A percentile compares a stretch with the other conserved stretches of the same genome.
These are phyloP conservation scores for Ilyonectria mors-panacis DNA, from an alignment of 2,329 filamentous ascomycete species.

Conservation along the genomic window DNA sequence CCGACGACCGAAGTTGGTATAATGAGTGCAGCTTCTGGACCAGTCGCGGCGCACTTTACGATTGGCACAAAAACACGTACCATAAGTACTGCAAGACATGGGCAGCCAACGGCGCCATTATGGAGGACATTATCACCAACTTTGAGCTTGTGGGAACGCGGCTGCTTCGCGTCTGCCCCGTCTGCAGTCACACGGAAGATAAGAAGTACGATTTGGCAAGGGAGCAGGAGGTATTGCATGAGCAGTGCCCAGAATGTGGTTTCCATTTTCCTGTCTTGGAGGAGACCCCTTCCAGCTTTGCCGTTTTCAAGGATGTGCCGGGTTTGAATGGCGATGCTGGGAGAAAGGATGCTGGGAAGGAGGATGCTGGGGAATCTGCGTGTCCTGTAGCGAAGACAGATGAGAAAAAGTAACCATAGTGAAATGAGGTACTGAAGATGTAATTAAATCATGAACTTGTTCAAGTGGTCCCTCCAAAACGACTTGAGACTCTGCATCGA, in stretches of 20 bases:
- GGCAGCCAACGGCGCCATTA: constrained; percentile 36
- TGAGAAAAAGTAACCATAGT: no score
- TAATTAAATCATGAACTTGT: no score
- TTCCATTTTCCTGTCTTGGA: constrained; percentile 40
- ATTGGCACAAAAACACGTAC: constrained; percentile 39
- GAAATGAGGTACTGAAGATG: no score
- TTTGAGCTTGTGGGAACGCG: constrained; percentile 36
- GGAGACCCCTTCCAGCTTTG: constrained; percentile 35
- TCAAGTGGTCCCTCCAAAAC: no score
- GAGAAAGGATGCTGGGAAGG: no score
- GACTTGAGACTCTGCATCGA: no score
- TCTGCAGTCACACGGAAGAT: constrained; percentile 35
- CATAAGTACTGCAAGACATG: constrained; percentile 38
- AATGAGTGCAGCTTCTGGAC: constrained; percentile 41
- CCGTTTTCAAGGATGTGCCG: constrained; percentile 33
- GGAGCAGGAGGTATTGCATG: constrained; percentile 36
- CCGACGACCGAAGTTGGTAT: constrained; percentile 29
- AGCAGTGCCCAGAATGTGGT: constrained; percentile 34
- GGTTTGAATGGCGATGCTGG: no score
- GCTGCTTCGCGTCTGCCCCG: constrained; percentile 32
- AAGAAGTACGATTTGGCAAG: constrained; percentile 39
- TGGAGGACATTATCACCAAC: constrained; percentile 41
- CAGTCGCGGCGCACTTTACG: constrained; percentile 29
- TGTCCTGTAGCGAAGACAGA: no score
- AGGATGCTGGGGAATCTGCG: no score